These are phyloP conservation scores for Annulohypoxylon moriforme DNA, from an alignment of 495 filamentous ascomycete genomes.

Conservation along the genomic window DNA sequence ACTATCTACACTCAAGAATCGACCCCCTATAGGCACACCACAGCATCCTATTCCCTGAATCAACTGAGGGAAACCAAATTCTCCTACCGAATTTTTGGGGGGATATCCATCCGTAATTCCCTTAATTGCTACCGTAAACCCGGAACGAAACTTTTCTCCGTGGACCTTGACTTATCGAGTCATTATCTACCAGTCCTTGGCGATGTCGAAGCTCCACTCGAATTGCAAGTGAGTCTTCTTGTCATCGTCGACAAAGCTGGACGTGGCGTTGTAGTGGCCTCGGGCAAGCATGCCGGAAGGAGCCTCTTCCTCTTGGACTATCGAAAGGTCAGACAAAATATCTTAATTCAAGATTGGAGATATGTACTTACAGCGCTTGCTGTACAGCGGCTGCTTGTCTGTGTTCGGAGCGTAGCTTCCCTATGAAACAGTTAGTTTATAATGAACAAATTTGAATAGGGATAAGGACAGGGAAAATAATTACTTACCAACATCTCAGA, in stretches of 20 bases:
- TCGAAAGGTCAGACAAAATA: slow-evolving; percentile 12
- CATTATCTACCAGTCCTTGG: slow-evolving; percentile 85
- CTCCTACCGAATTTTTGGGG: slow-evolving; percentile 1
- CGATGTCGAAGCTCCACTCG: slow-evolving; percentile 93
- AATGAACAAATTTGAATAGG: background rate
- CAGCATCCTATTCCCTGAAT: slow-evolving; percentile 6
- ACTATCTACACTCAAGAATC: slow-evolving; percentile 35
- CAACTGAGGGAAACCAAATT: slow-evolving; percentile 2
- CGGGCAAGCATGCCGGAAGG: slow-evolving; percentile 88
- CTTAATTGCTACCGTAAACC: background rate
- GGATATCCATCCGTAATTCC: background rate
- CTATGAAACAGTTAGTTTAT: slow-evolving; percentile 44
- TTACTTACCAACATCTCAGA: slow-evolving; percentile 92
- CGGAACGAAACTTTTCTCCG: background rate
- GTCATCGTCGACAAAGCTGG: slow-evolving; percentile 94
- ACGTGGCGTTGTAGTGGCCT: slow-evolving; percentile 85
- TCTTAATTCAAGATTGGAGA: background rate
- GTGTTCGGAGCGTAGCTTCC: slow-evolving; percentile 94
- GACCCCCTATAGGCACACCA: slow-evolving; percentile 10
- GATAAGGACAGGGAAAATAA: background rate
- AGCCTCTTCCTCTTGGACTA: slow-evolving; percentile 90
- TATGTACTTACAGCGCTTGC: slow-evolving; percentile 83
- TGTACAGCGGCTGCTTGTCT: slow-evolving; percentile 80
- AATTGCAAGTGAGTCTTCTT: slow-evolving; percentile 85
- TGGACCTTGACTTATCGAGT: background rate